A percentile compares a stretch with the other conserved stretches of the same genome.
phyloP scores from a whole-genome alignment of 768 basidiomycete genomes.

The Fibroporia radiculosa region DNA sequence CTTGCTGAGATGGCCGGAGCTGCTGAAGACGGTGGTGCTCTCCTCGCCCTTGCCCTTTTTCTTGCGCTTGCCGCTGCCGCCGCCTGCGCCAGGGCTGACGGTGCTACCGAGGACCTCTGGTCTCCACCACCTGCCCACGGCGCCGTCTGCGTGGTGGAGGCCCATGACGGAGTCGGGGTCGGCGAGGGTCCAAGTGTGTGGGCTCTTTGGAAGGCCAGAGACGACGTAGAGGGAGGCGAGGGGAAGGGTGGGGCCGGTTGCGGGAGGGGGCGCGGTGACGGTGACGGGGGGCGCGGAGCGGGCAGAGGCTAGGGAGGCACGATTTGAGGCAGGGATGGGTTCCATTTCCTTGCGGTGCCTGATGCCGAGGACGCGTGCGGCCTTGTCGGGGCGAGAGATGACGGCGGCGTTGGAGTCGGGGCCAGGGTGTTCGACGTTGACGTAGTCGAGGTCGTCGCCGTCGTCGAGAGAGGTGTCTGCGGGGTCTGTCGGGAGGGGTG shows the following conservation, averaged over 20 bases:
- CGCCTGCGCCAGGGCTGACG: constrained; percentile 77
- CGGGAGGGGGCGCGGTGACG: constrained; percentile 42
- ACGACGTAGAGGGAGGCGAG: constrained; percentile 83
- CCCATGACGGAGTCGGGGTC: constrained; percentile 79
- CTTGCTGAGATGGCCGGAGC: constrained; percentile 74
- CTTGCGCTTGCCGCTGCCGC: constrained; percentile 44
- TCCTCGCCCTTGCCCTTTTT: constrained; percentile 60
- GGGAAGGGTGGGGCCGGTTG: constrained; percentile 64
- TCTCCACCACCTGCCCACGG: constrained; percentile 85
- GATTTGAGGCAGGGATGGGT: constrained; percentile 70
- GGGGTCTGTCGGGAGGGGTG: constrained; percentile 2
- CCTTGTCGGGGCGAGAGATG: constrained; percentile 53
- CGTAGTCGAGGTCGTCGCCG: constrained; percentile 59
- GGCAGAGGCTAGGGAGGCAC: constrained; percentile 73
- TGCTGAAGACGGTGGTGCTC: constrained; percentile 56
- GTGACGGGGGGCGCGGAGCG: constrained; percentile 39
- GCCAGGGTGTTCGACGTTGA: constrained; percentile 36
- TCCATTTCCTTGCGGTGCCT: constrained; percentile 74
- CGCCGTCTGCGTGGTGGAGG: constrained; percentile 76
- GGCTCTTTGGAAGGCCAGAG: constrained; percentile 82
- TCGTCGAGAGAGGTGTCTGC: constrained; percentile 8
- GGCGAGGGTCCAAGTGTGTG: constrained; percentile 84
- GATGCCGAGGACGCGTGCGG: constrained; percentile 71
- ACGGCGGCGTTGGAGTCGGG: constrained; percentile 27
- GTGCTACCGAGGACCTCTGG: constrained; percentile 88